phyloP scores from a whole-genome alignment of 1,284 basidiomycete genomes.

The Mycosarcoma maydis region DNA sequence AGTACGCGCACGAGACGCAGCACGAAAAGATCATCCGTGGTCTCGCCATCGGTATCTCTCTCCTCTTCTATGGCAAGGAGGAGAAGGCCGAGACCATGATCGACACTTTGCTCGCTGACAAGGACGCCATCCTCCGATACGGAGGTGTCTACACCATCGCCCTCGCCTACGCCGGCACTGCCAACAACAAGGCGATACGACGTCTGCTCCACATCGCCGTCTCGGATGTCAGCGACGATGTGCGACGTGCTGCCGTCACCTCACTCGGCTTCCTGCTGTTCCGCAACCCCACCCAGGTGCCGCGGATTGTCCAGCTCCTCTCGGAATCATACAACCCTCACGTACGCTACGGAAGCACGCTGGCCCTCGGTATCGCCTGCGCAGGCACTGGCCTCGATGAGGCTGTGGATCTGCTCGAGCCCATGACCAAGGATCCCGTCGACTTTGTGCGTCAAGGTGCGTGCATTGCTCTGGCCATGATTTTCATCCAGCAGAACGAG shows the following conservation, averaged over 20 bases:
- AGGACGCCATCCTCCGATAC: slow-evolving; percentile 66
- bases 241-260: slow-evolving; percentile 65
- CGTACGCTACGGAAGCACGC: slow-evolving; percentile 66
- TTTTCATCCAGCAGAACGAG: slow-evolving; percentile 66
- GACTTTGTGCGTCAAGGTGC: slow-evolving; percentile 67
- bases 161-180: slow-evolving; percentile 66
- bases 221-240: slow-evolving; percentile 66
- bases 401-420: slow-evolving; percentile 65
- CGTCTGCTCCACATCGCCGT: slow-evolving; percentile 65
- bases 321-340: slow-evolving; percentile 67
- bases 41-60: slow-evolving; percentile 65
- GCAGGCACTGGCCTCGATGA: slow-evolving; percentile 66
- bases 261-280: slow-evolving; percentile 65
- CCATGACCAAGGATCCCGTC: slow-evolving; percentile 66
- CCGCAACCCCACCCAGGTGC: slow-evolving; percentile 67
- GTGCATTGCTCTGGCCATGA: slow-evolving; percentile 64
- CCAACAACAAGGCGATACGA: slow-evolving; percentile 65
- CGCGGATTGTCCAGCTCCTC: slow-evolving; percentile 66
- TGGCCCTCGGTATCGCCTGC: slow-evolving; percentile 66
- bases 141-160: slow-evolving; percentile 66
- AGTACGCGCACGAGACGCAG: slow-evolving; percentile 67
- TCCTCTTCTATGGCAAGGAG: slow-evolving; percentile 66
- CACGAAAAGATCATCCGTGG: slow-evolving; percentile 67
- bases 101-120: slow-evolving; percentile 62
- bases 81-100: slow-evolving; percentile 63